Evolutionary conservation across 2,329 filamentous ascomycete species (phyloP).

Genomic region (Ophiocordyceps sinensis): DNA sequence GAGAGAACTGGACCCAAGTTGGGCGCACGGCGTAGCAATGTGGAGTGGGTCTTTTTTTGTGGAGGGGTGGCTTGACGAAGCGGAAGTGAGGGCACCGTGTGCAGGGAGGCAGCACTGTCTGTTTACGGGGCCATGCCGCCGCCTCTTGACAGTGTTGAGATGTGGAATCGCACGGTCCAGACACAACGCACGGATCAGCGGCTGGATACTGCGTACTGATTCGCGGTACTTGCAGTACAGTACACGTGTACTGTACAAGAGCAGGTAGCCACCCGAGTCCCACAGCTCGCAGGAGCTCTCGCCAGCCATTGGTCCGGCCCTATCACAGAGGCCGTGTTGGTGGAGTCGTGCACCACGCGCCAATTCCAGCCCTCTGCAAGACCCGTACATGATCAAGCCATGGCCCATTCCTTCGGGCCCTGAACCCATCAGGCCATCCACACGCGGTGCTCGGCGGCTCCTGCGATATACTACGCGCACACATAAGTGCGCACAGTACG

Average conservation of each 20-base stretch:
- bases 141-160: background rate
- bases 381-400: constrained; percentile 1
- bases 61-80: constrained; percentile 3
- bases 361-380: constrained; percentile 1
- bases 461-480: background rate
- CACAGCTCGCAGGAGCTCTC: background rate
- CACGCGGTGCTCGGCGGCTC: background rate
- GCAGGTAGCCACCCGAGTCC: background rate
- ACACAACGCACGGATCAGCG: background rate
- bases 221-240: background rate
- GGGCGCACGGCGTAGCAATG: constrained; percentile 1
- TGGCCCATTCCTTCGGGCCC: background rate
- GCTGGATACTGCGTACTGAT: background rate
- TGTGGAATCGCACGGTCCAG: background rate
- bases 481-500: background rate
- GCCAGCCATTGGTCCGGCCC: background rate
- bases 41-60: background rate
- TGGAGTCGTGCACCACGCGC: background rate
- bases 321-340: background rate
- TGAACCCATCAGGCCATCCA: background rate
- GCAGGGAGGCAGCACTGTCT: background rate
- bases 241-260: background rate
- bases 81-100: background rate
- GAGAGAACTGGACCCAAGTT: constrained; percentile 1
- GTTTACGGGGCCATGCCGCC: no score